A percentile compares a stretch with the other conserved stretches of the same genome.
Evolutionary conservation across 176 grass and related monocot species (phyloP).

Genomic region (Oryza nivara): DNA sequence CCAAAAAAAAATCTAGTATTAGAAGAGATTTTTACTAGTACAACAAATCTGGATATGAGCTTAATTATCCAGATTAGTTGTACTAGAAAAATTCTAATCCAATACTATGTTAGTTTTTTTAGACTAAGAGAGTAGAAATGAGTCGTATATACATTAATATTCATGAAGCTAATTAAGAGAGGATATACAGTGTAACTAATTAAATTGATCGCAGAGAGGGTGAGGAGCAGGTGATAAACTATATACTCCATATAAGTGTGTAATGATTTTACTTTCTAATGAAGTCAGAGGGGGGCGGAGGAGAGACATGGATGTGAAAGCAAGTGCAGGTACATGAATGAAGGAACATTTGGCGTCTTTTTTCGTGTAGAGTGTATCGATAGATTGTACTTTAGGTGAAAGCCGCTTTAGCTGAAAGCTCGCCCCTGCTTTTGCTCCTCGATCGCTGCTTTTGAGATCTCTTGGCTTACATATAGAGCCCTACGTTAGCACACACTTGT

Average conservation of each 20-base stretch:
- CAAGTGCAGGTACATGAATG: slow-evolving; percentile 55
- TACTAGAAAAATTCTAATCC: too few species aligned
- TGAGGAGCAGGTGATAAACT: too few species aligned
- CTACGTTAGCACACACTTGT: slow-evolving; percentile 45
- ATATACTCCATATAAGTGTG: not conserved
- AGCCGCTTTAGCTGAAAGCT: slow-evolving; percentile 57
- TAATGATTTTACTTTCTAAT: slow-evolving; percentile 64
- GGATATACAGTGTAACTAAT: not conserved
- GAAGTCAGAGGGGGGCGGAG: slow-evolving; percentile 30
- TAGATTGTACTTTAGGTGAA: slow-evolving; percentile 66
- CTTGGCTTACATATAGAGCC: slow-evolving; percentile 45
- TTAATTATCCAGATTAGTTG: too few species aligned
- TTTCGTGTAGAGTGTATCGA: slow-evolving; percentile 47
- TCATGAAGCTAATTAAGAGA: not conserved
- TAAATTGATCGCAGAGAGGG: not conserved
- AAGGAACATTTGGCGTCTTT: slow-evolving; percentile 56
- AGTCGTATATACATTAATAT: not conserved
- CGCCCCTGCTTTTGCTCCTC: slow-evolving; percentile 41
- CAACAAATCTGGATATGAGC: too few species aligned
- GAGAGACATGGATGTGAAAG: slow-evolving; percentile 55
- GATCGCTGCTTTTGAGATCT: slow-evolving; percentile 57
- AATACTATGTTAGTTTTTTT: too few species aligned
- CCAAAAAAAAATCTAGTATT: too few species aligned
- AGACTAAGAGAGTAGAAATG: not conserved
- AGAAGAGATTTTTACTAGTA: too few species aligned